Base-by-base conservation (phyloP, 1,284 basidiomycete species). In the Earliella scabrosa region DNA sequence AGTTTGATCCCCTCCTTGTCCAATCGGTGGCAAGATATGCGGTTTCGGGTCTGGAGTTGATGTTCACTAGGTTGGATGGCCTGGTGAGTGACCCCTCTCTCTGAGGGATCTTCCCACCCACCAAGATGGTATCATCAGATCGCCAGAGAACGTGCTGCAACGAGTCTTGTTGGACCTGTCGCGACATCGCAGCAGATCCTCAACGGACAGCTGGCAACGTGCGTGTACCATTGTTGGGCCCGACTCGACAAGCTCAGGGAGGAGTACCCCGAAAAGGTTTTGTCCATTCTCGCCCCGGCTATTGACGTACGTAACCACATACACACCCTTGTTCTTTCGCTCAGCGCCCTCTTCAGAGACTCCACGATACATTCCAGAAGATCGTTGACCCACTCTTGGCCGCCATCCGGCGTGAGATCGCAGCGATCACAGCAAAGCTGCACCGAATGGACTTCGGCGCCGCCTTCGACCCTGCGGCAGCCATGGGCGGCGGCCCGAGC, bases 1-100 rank as follows among this genome's bases (percentile, higher is more conserved):
- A 90, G 54, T 98, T 97, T 69, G 96, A 98, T 72, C 96, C 96
- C 0, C 69, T 98, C 27, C 78, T 98, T 8, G 85, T 94, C 6
- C 82, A 82, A 52, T 82, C 85, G 1, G 87, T 96, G 4, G 92
- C 94, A 4, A 87, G 87, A 64, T 88, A 86, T 66, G 86, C 83
- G 0, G 79, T 77, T 13, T 77, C 82, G 14, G 85, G 86, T 41
- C 67, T 97, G 40, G 90, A 93, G 24, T 79, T 78, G 61, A 77
- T 93, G 62, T 67, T 86, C 14, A 76, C 77, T 2, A 78, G 86
- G 48, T 72, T 84, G 5, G 92, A 96, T 49, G 75, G 72, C 18
- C 65, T 93, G 72, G 93, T 96, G 54, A 66, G 86, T 74, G 1
- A 21, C 20, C 39, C 44, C 16, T 40, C 3, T n/a, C n/a, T n/a